These are phyloP conservation scores for Colletotrichum somersetense DNA, from an alignment of 2,329 filamentous ascomycete genomes.

Conservation along the genomic window DNA sequence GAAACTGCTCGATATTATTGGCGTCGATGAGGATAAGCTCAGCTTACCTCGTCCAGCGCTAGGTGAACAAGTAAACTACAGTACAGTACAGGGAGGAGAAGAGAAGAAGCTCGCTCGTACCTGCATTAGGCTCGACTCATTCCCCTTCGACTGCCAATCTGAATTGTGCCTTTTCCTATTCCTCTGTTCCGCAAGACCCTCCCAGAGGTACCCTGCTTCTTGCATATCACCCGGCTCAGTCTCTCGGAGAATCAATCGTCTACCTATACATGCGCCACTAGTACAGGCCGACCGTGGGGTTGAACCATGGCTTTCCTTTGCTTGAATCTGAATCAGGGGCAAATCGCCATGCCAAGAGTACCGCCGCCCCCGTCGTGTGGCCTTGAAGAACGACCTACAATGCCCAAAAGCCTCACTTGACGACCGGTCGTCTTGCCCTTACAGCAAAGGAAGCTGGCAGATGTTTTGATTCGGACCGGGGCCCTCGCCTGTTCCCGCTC, in stretches of 20 bases:
- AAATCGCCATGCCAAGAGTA: conserved; percentile 16
- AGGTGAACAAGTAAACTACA: conserved; percentile 3
- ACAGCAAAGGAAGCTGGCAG: conserved; percentile 1
- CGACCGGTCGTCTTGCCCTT: conserved; percentile 20
- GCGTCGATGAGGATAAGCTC: conserved; percentile 24
- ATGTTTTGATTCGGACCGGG: conserved; percentile 13
- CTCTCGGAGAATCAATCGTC: background rate
- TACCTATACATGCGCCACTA: background rate
- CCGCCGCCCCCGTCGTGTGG: conserved; percentile 11
- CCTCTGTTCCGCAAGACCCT: background rate
- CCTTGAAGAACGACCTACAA: background rate
- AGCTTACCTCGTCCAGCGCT: conserved; percentile 16
- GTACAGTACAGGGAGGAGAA: no score
- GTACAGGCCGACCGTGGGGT: conserved; percentile 3
- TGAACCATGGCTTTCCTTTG: background rate
- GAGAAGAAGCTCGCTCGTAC: conserved; percentile 9
- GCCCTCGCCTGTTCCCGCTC: background rate
- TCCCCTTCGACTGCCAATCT: conserved; percentile 10
- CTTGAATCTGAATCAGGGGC: conserved; percentile 16
- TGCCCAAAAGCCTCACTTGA: conserved; percentile 8
- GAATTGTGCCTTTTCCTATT: background rate
- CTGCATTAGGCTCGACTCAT: conserved; percentile 25
- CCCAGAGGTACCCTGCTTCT: background rate
- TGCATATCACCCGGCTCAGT: conserved; percentile 20
- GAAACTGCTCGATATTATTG: conserved; percentile 10